Percentiles rank a stretch among this genome's conserved stretches.
These are phyloP conservation scores for Trichoderma pleuroti DNA, from an alignment of 2,329 filamentous ascomycete genomes.

Conservation along the genomic window DNA sequence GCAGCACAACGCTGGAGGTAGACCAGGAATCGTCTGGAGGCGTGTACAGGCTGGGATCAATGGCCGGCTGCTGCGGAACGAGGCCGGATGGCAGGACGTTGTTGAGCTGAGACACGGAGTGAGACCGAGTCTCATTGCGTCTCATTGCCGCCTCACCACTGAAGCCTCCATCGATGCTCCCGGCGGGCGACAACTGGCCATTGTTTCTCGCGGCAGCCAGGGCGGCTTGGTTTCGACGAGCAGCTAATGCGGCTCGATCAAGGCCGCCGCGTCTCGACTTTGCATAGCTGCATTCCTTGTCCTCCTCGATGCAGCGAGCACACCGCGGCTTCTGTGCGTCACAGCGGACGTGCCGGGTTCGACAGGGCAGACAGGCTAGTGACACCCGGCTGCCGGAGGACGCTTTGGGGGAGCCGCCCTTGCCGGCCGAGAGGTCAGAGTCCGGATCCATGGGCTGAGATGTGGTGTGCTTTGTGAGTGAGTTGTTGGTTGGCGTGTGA, in stretches of 20 bases:
- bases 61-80: background rate
- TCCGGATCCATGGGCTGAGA: background rate
- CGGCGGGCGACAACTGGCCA: background rate
- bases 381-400: constrained; percentile 26
- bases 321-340: constrained; percentile 48
- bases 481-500: background rate
- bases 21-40: constrained; percentile 11
- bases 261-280: constrained; percentile 47
- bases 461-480: background rate
- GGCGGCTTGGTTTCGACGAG: constrained; percentile 28
- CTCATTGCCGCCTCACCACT: background rate
- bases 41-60: constrained; percentile 10
- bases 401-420: background rate
- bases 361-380: constrained; percentile 50
- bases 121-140: background rate
- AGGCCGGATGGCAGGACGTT: background rate
- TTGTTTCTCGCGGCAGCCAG: background rate
- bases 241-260: constrained; percentile 30
- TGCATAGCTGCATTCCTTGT: constrained; percentile 47
- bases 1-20: background rate
- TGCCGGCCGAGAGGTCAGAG: background rate
- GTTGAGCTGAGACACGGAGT: background rate
- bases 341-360: constrained; percentile 51
- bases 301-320: constrained; percentile 41
- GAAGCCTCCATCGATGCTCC: background rate